Evolutionary conservation across 2,329 filamentous ascomycete species (phyloP), one percentile per base, ranked within the genome.

Genomic region (Botrytis cinerea): DNA sequence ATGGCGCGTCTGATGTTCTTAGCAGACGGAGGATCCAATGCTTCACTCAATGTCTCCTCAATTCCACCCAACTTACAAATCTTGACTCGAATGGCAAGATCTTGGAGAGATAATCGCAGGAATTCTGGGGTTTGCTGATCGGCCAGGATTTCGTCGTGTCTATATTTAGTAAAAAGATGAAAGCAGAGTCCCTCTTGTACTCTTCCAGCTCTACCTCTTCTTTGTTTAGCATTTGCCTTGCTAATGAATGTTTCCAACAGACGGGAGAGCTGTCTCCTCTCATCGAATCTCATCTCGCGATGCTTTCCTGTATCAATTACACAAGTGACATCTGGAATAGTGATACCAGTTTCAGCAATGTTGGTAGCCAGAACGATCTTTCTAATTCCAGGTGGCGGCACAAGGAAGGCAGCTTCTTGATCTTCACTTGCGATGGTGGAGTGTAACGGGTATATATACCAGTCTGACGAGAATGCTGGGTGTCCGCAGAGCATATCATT

Each of bases 331-430:
- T 99, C 96, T 1, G 96, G 96, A 77, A 99, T 99, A 0, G 96
- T 99, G 80, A 99, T 97, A 84, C 96, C 96, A 0, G 96, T 99
- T 82, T 99, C 96, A 7, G 96, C 96, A 81, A 99, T 99, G 80
- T 99, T 99, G 22, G 96, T 99, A 2, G 96, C 95, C 72, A 99
- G 87, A 2, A 99, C 95, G 76, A 99, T 96, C 84, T 99, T 99
- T 75, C 95, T 89, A 73, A 90, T 86, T 0, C 95, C 95, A 4
- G 86, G 87, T 1, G 95, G 94, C 9, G 96, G 96, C 0, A 97
- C 84, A 9, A 93, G 85, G 81, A 99, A 99, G 0, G 96, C 96
- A 48, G 92, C 91, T 82, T 99, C 95, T 81, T 99, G 96, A 75
- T 99, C 96, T 79, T 98, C 95, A 64, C 93, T 98, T 18, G 95